A percentile compares a stretch with the other conserved stretches of the same genome.
Evolutionary conservation across 2,329 filamentous ascomycete species (phyloP).

Genomic region (Diaporthe ampelina): DNA sequence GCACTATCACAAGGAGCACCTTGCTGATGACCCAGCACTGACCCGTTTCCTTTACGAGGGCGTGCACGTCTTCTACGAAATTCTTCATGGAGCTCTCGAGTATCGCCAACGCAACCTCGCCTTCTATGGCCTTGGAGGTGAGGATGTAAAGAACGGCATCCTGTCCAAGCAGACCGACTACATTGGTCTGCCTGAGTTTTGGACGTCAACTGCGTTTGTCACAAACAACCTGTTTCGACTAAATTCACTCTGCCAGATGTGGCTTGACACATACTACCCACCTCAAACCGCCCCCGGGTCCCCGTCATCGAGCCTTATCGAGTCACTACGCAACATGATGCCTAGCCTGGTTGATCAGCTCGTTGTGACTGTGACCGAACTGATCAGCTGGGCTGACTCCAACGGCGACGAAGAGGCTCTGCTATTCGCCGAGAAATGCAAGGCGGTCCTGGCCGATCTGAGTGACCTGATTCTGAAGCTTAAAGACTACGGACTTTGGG

Average conservation of each 20-base stretch:
- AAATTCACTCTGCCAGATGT: slow-evolving; percentile 69
- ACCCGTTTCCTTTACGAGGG: slow-evolving; percentile 77
- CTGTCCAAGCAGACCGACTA: slow-evolving; percentile 69
- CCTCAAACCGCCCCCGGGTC: slow-evolving; percentile 41
- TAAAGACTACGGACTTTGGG: slow-evolving; percentile 69
- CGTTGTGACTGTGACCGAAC: slow-evolving; percentile 67
- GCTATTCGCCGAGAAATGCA: slow-evolving; percentile 64
- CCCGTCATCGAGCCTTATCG: slow-evolving; percentile 57
- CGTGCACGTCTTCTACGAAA: slow-evolving; percentile 73
- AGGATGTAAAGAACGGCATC: slow-evolving; percentile 76
- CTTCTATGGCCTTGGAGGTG: slow-evolving; percentile 80
- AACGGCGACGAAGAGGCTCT: slow-evolving; percentile 63
- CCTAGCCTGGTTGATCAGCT: slow-evolving; percentile 68
- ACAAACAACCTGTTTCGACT: slow-evolving; percentile 74
- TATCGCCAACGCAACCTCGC: slow-evolving; percentile 80
- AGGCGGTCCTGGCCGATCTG: slow-evolving; percentile 44
- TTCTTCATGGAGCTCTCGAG: slow-evolving; percentile 75
- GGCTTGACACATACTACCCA: slow-evolving; percentile 63
- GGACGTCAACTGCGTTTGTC: slow-evolving; percentile 81
- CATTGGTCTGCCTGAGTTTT: slow-evolving; percentile 81
- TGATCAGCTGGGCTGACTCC: slow-evolving; percentile 63
- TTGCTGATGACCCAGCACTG: slow-evolving; percentile 67
- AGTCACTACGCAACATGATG: slow-evolving; percentile 62
- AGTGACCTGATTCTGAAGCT: slow-evolving; percentile 65
- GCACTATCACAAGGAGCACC: slow-evolving; percentile 74